Evolutionary conservation across 148 eudicot genomes (phyloP).

Genomic region (Pouteria glomerata): DNA sequence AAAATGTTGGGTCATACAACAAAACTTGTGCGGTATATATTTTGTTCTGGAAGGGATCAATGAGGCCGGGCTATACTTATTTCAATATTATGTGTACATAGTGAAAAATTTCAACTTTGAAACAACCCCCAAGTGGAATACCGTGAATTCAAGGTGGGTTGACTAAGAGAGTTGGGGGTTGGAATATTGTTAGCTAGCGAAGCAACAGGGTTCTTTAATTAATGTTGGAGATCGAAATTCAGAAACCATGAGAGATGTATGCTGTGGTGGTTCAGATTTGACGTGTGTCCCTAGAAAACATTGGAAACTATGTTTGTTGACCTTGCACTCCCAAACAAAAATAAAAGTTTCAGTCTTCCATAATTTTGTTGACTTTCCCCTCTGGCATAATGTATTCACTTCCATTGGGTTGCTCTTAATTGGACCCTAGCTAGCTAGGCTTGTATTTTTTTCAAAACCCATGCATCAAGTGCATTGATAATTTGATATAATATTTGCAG

Average conservation of each 20-base stretch:
- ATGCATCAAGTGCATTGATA: too few species aligned
- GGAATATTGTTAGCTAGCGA: neutral
- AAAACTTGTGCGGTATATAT: too few species aligned
- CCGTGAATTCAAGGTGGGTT: slow-evolving; percentile 4
- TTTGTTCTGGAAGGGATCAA: too few species aligned
- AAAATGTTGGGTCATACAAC: too few species aligned
- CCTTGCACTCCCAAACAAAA: slow-evolving; percentile 14
- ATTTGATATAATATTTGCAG: neutral
- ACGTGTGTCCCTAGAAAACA: neutral
- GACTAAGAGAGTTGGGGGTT: slow-evolving; percentile 14
- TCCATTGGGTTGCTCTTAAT: slow-evolving; percentile 13
- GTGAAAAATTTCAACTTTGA: too few species aligned
- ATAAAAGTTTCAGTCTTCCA: slow-evolving; percentile 11
- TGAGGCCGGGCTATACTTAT: too few species aligned
- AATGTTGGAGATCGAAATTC: too few species aligned
- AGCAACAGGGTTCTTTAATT: neutral
- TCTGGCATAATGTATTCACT: slow-evolving; percentile 12
- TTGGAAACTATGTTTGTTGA: slow-evolving; percentile 11
- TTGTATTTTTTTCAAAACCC: neutral
- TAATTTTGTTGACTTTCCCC: slow-evolving; percentile 22
- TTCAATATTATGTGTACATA: too few species aligned
- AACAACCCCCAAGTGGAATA: too few species aligned
- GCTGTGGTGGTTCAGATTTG: neutral
- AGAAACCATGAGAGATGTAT: too few species aligned
- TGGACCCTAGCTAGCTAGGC: too few species aligned